Base-by-base conservation (phyloP, 139 green algal genomes). In the Chlamydomonas sp. region DNA sequence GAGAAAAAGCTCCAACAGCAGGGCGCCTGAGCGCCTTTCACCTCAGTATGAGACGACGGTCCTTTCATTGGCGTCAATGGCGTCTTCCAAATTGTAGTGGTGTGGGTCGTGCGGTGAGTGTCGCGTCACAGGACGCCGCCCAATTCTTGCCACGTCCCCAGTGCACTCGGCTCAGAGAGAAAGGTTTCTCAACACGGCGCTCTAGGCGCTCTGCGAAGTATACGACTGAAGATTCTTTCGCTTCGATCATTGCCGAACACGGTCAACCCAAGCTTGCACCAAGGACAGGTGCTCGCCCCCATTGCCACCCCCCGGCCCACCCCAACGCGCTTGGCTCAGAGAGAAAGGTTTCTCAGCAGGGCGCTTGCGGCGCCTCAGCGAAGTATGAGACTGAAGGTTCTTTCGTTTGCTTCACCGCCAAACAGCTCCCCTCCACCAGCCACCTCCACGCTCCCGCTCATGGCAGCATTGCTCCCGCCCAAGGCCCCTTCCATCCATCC, bases 91-190 rank as follows among this genome's bases (percentile, higher is more conserved):
- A 49, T 49, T 49, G 12, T 14, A 14, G 9, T 71, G 66, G 66
- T 14, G 66, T 71, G 66, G 66, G 66, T 10, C 10, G 66, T 71
- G 66, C 10, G 1, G 10, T 18, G 66, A 10, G 66, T 71, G 0
- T 14, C 66, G 9, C 66, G 10, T 10, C 66, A 14, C 66, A 10
- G 31, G 31, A 49, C 31, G 31, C 31, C 31, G 31, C 31, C 31
- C 31, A 49, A 49, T 71, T 0, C 12, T 71, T 71, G 66, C 10
- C 66, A 18, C 1, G 66, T 14, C 12, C 10, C 66, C 66, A 31
- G 71, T 31, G 78, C 3, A 58, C 49, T 63, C 59, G 83, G 83
- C 83, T 87, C 71, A 87, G 83, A 87, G 83, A 87, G 83, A 87
- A 87, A 87, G 83, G 83, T 80, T 87, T 80, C 59, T 87, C 83